phyloP scores from a whole-genome alignment of 1,139 yeast species.

The Sugiyamaella japonica region DNA sequence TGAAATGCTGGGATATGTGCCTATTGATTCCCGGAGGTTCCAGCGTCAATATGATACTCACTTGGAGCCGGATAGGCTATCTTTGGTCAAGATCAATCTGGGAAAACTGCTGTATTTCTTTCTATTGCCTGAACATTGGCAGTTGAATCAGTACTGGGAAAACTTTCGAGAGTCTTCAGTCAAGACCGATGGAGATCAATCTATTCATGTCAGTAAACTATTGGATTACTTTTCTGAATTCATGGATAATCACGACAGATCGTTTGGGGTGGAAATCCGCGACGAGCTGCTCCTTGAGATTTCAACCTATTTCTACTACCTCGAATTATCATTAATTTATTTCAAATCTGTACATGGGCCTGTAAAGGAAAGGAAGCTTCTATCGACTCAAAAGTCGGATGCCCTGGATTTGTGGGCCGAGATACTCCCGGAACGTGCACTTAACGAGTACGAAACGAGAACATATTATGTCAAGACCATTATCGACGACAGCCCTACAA shows the following conservation, averaged over 20 bases:
- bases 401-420: conserved; percentile 4
- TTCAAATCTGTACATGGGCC: conserved; percentile 1
- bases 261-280: background rate
- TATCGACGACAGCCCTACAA: background rate
- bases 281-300: conserved; percentile 3
- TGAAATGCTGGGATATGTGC: conserved; percentile 4
- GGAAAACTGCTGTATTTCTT: background rate
- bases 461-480: background rate
- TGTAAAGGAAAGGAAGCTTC: background rate
- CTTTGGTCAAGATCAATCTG: conserved; percentile 4
- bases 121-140: conserved; percentile 6
- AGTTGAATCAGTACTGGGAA: conserved; percentile 3
- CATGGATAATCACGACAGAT: background rate
- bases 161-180: background rate
- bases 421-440: background rate
- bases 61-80: background rate
- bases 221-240: conserved; percentile 1
- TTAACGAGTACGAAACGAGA: background rate
- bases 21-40: background rate
- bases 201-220: background rate
- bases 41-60: background rate
- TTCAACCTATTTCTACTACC: conserved; percentile 1
- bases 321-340: conserved; percentile 1
- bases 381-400: background rate
- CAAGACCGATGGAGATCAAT: background rate